These are phyloP conservation scores for Xanthoconium stramineum DNA, from an alignment of 768 basidiomycete genomes.

Conservation along the genomic window DNA sequence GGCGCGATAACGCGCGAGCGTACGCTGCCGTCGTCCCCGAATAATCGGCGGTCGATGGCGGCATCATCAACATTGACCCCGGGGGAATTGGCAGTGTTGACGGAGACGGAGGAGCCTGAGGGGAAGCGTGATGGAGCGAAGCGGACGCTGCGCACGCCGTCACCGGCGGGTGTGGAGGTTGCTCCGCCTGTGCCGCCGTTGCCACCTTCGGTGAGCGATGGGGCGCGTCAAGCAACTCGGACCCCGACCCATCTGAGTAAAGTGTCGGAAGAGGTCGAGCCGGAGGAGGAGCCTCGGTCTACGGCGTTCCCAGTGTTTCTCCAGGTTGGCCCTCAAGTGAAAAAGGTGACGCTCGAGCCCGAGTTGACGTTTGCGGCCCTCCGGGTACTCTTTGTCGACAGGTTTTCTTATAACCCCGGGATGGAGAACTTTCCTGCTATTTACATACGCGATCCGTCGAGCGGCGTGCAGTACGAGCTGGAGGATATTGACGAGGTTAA, in stretches of 20 bases:
- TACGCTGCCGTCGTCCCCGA: slow-evolving; percentile 45
- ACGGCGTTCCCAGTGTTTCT: slow-evolving; percentile 71
- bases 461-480: slow-evolving; percentile 92
- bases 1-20: slow-evolving; percentile 44
- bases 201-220: slow-evolving; percentile 46
- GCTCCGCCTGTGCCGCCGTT: slow-evolving; percentile 45
- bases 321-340: slow-evolving; percentile 87
- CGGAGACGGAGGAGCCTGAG: slow-evolving; percentile 60
- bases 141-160: slow-evolving; percentile 38
- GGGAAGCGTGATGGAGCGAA: slow-evolving; percentile 16
- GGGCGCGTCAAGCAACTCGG: slow-evolving; percentile 13
- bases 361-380: slow-evolving; percentile 70
- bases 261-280: slow-evolving; percentile 19
- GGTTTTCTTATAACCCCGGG: slow-evolving; percentile 91
- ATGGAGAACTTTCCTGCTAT: slow-evolving; percentile 93
- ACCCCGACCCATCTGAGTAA: slow-evolving; percentile 11
- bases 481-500: slow-evolving; percentile 93
- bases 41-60: slow-evolving; percentile 70
- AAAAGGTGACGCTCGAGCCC: slow-evolving; percentile 74
- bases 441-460: slow-evolving; percentile 89
- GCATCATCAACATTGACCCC: slow-evolving; percentile 61
- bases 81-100: slow-evolving; percentile 69
- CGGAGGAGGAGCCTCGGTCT: slow-evolving; percentile 14
- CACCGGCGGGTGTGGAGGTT: slow-evolving; percentile 19
- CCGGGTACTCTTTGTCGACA: slow-evolving; percentile 88